Conservation (phyloP, 768 basidiomycete genomes). For the Flagelloscypha sp. region DNA sequence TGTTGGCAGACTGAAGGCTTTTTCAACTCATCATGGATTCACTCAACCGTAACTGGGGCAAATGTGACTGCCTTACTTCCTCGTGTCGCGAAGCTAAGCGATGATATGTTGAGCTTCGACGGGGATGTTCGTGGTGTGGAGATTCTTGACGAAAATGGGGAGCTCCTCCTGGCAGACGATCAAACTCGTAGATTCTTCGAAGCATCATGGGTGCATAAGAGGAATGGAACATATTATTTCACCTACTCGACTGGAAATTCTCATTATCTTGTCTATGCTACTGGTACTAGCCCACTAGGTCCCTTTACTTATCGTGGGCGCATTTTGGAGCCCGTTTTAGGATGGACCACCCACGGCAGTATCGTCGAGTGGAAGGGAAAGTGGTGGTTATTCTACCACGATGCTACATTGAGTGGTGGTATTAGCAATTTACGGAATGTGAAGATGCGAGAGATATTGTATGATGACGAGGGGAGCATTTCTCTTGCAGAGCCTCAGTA, state of each 20-base stretch:
- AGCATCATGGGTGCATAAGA: slow-evolving; percentile 17
- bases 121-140: slow-evolving; percentile 10
- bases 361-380: slow-evolving; percentile 15
- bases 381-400: slow-evolving; percentile 17
- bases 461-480: slow-evolving; percentile 13
- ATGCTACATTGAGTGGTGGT: slow-evolving; percentile 13
- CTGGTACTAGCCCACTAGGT: slow-evolving; percentile 12
- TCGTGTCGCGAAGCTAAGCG: slow-evolving; percentile 13
- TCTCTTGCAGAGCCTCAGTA: too few relatives aligned
- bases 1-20: slow-evolving; percentile 13
- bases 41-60: slow-evolving; percentile 6
- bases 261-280: slow-evolving; percentile 15
- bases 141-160: slow-evolving; percentile 13
- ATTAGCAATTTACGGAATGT: slow-evolving; percentile 15
- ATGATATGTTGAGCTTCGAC: slow-evolving; percentile 14
- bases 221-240: slow-evolving; percentile 15
- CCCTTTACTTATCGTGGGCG: slow-evolving; percentile 16
- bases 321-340: slow-evolving; percentile 16
- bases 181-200: slow-evolving; percentile 18
- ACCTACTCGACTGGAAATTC: slow-evolving; percentile 17
- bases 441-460: slow-evolving; percentile 15
- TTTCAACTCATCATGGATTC: too few relatives aligned
- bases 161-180: slow-evolving; percentile 12
- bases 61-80: slow-evolving; percentile 11
- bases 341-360: slow-evolving; percentile 17